Conservation (phyloP, 1,284 basidiomycete genomes). For the Rhizoctonia solani region DNA sequence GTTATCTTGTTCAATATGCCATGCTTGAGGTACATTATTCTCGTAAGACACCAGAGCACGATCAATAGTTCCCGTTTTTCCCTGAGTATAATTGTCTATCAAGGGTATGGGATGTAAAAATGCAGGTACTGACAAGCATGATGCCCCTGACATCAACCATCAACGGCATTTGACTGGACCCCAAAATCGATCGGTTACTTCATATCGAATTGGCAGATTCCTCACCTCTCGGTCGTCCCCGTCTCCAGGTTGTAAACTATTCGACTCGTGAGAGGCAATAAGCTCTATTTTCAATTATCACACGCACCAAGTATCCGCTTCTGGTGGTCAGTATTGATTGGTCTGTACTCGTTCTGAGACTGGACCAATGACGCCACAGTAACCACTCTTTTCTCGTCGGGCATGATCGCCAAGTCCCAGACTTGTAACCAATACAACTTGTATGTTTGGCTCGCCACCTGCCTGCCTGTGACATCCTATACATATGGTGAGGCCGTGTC, state of each 20-base stretch:
- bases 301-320: conserved; percentile 72
- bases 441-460: conserved; percentile 52
- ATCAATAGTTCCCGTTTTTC: conserved; percentile 39
- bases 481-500: too few species aligned
- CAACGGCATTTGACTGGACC: conserved; percentile 70
- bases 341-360: conserved; percentile 60
- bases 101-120: not conserved
- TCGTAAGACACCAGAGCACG: conserved; percentile 73
- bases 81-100: not conserved
- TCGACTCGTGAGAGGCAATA: not conserved
- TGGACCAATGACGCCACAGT: conserved; percentile 77
- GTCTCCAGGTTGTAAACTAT: conserved; percentile 72
- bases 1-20: too few species aligned
- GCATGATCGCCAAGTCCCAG: conserved; percentile 73
- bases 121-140: conserved; percentile 63
- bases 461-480: conserved; percentile 58
- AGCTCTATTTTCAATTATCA: not conserved
- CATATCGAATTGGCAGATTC: conserved; percentile 19
- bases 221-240: conserved; percentile 67
- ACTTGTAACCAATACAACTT: conserved; percentile 67
- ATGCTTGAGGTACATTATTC: too few species aligned
- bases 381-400: conserved; percentile 60
- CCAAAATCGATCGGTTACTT: not conserved
- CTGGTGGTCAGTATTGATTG: conserved; percentile 68
- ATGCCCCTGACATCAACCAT: conserved; percentile 77